Percentiles rank a stretch among this genome's conserved stretches.
These are phyloP conservation scores for Hordeum vulgare DNA, from an alignment of 176 grass and related monocot genomes.

Conservation along the genomic window MorexV3_pseudomolecules_assembly NC_058522.1:135770489-135770988, in stretches of 20 bases:
- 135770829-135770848: slow-evolving; percentile 50
- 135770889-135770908: slow-evolving; percentile 85
- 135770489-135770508: no score
- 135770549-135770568: no score
- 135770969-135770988: slow-evolving; percentile 29
- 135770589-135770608: no score
- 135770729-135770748: not conserved
- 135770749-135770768: slow-evolving; percentile 54
- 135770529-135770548: no score
- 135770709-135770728: not conserved
- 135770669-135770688: slow-evolving; percentile 6
- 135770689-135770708: not conserved
- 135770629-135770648: no score
- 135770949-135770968: slow-evolving; percentile 97
- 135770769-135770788: slow-evolving; percentile 70
- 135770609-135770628: no score
- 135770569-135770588: no score
- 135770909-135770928: slow-evolving; percentile 66
- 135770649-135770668: not conserved
- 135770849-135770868: slow-evolving; percentile 91
- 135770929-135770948: slow-evolving; percentile 74
- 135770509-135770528: no score
- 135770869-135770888: slow-evolving; percentile 88
- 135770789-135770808: slow-evolving; percentile 62
- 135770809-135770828: slow-evolving; percentile 47